A percentile compares a stretch with the other conserved stretches of the same genome.
Evolutionary conservation across 2,329 filamentous ascomycete genomes (phyloP).

Genomic region (Hymenoscyphus albidus): DNA sequence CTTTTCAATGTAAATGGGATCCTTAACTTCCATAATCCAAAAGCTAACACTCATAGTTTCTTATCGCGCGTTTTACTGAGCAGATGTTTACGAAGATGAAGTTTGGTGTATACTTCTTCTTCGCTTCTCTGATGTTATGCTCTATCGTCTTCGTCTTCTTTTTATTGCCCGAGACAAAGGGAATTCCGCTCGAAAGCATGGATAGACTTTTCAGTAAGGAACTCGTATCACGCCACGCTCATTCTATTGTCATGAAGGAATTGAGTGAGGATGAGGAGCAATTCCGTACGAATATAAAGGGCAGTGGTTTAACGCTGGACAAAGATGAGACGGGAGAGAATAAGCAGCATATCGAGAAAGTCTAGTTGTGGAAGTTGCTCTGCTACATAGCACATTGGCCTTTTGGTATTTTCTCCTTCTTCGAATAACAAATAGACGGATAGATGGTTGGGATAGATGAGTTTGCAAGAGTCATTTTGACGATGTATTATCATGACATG

Average conservation of each 20-base stretch:
- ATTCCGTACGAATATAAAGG: slow-evolving; percentile 27
- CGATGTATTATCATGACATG: neutral
- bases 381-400: neutral
- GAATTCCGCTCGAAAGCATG: slow-evolving; percentile 60
- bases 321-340: slow-evolving; percentile 25
- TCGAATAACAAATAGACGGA: neutral
- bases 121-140: slow-evolving; percentile 20
- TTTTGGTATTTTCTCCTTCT: neutral
- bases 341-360: slow-evolving; percentile 24
- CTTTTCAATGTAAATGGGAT: slow-evolving; percentile 44
- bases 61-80: slow-evolving; percentile 48
- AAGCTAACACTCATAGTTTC: slow-evolving; percentile 73
- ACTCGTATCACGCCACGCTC: slow-evolving; percentile 21
- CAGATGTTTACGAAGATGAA: slow-evolving; percentile 26
- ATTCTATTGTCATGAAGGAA: slow-evolving; percentile 27
- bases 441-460: neutral
- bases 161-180: slow-evolving; percentile 66
- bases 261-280: slow-evolving; percentile 24
- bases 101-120: slow-evolving; percentile 28
- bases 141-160: slow-evolving; percentile 41
- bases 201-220: slow-evolving; percentile 38
- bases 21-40: slow-evolving; percentile 33
- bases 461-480: neutral
- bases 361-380: slow-evolving; percentile 12
- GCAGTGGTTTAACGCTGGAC: slow-evolving; percentile 21